Evolutionary conservation across 176 grass and related monocot species (phyloP), one percentile per base, ranked within the genome.

Genomic region (Aegilops tauschii): DNA sequence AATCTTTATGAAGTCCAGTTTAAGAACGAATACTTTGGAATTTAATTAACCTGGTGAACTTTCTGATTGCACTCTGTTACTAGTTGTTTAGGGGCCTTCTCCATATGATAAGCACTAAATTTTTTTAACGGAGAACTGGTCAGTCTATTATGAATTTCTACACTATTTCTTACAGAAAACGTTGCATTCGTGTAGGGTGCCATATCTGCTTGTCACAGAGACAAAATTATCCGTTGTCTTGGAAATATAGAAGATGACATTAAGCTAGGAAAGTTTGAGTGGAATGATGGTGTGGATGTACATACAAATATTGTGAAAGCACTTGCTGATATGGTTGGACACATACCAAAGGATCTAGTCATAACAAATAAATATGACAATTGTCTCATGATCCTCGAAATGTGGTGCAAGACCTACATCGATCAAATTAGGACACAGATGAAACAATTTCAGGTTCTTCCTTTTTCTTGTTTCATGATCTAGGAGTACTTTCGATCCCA

Each of bases 391-490:
- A 77, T 77, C 27, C 6, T 77, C 14, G 74, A 77, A 21, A 77
- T 56, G 49, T 77, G 74, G 74, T 77, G 47, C 16, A 77, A 77
- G 49, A 58, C 28, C 49, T 77, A 20, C 74, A 58, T 77, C 9
- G 74, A 77, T 58, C 16, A 77, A 54, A 77, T 77, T 58, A 58
- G 0, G 29, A 58, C 28, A 11, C 47, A 58, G 9, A 11, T 77
- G 16, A 77, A 58, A 28, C 74, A 77, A 34, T 47, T 77, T 77
- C 74, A 77, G 74, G 74, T 58, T 58, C 74, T 77, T 30, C 45
- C 23, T 74, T 31, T 73, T 65, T 65, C 20, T 27, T 25, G 62
- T 4, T 64, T 58, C 25, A 20, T 30, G 13, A 34, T 31, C 14
- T 77, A 77, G 42, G 42, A 44, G 42, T 44, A 44, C 49, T 58